A percentile compares a stretch with the other conserved stretches of the same genome.
Conservation (phyloP, 2,329 filamentous ascomycete genomes). For the Microcyclospora pomicola region DNA sequence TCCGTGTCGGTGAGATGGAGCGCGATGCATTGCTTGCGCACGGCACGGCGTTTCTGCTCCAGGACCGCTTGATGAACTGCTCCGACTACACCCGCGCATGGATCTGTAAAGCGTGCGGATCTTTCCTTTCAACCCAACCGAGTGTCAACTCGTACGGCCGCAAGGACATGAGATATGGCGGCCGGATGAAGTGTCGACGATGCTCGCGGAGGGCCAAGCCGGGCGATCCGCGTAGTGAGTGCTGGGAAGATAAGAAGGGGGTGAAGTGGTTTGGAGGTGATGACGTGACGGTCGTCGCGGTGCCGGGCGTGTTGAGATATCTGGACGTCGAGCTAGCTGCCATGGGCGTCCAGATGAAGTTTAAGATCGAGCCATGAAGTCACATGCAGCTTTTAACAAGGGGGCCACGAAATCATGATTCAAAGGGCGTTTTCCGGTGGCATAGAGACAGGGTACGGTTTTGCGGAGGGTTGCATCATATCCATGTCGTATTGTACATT, state of each 20-base stretch:
- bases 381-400: too few relatives aligned
- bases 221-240: slow-evolving; percentile 35
- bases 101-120: slow-evolving; percentile 80
- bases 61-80: slow-evolving; percentile 93
- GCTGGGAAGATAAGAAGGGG: slow-evolving; percentile 85
- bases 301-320: slow-evolving; percentile 84
- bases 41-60: slow-evolving; percentile 84
- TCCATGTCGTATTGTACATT: too few relatives aligned
- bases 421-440: too few relatives aligned
- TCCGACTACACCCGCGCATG: slow-evolving; percentile 83
- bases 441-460: too few relatives aligned
- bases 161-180: slow-evolving; percentile 13
- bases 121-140: slow-evolving; percentile 77
- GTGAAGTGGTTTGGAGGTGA: slow-evolving; percentile 76
- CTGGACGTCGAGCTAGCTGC: slow-evolving; percentile 89
- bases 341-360: slow-evolving; percentile 94
- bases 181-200: slow-evolving; percentile 21
- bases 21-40: slow-evolving; percentile 89
- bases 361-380: slow-evolving; percentile 50
- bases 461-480: too few relatives aligned
- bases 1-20: slow-evolving; percentile 99
- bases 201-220: slow-evolving; percentile 21
- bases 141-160: slow-evolving; percentile 40
- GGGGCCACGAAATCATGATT: too few relatives aligned
- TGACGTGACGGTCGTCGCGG: slow-evolving; percentile 78